phyloP scores from a whole-genome alignment of 2,329 filamentous ascomycete genomes.

The Davidsoniella virescens region DNA sequence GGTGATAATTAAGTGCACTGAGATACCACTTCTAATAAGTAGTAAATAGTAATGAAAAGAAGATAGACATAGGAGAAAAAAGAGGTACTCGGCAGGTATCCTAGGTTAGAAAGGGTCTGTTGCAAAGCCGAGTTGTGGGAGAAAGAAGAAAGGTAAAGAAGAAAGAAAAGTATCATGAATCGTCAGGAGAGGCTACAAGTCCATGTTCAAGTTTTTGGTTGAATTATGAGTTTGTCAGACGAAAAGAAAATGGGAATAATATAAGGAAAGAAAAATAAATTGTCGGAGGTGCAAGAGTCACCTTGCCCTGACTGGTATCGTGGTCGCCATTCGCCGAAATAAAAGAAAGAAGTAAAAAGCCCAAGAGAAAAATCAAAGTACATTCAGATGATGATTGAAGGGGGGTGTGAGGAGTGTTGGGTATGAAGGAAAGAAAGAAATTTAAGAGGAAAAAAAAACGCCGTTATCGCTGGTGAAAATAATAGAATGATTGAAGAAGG shows the following conservation, averaged over 20 bases:
- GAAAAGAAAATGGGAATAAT: neutral
- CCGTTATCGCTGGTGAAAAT: neutral
- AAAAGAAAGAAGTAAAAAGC: conserved; percentile 6
- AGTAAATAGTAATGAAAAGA: too few species aligned
- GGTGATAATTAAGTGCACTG: too few species aligned
- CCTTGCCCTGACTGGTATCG: conserved; percentile 12
- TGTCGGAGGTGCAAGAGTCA: conserved; percentile 1
- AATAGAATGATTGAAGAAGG: neutral
- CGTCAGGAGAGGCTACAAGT: neutral
- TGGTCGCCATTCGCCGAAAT: conserved; percentile 10
- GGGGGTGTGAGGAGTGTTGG: neutral
- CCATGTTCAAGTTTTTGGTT: neutral
- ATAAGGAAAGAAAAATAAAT: conserved; percentile 4
- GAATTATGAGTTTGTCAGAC: neutral
- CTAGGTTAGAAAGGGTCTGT: too few species aligned
- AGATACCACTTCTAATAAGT: too few species aligned
- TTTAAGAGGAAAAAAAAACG: conserved; percentile 3
- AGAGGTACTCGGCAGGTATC: too few species aligned
- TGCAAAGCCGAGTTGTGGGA: too few species aligned
- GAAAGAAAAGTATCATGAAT: neutral
- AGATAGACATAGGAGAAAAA: neutral
- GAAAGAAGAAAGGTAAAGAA: neutral
- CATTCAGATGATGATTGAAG: neutral
- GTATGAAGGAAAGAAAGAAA: conserved; percentile 4
- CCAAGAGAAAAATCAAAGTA: neutral